Percentiles rank a stretch among this genome's conserved stretches.
Evolutionary conservation across 2,329 filamentous ascomycete species (phyloP).

Genomic region (Ambrosiella cleistominuta): DNA sequence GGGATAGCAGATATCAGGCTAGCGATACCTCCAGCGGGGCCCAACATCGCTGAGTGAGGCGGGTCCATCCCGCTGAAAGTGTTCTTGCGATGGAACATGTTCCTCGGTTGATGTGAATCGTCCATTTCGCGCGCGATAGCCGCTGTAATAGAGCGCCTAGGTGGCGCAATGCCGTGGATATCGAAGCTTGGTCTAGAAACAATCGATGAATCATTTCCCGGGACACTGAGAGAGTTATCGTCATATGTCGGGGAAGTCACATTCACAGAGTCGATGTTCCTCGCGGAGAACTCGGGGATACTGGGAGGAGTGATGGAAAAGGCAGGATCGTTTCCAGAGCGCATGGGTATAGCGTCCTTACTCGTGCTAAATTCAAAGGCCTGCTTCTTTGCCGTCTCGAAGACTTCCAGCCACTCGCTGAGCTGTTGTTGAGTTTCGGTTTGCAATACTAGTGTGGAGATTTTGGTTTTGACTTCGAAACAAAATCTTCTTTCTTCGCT

Average conservation of each 20-base stretch:
- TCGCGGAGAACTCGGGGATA: slow-evolving; percentile 79
- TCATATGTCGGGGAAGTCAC: slow-evolving; percentile 23
- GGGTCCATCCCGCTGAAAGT: slow-evolving; percentile 30
- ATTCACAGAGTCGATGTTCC: slow-evolving; percentile 47
- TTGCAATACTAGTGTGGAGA: slow-evolving; percentile 72
- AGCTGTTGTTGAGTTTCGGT: slow-evolving; percentile 83
- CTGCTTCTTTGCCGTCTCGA: slow-evolving; percentile 84
- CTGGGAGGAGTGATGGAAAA: slow-evolving; percentile 84
- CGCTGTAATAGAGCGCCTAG: slow-evolving; percentile 38
- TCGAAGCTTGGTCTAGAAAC: slow-evolving; percentile 56
- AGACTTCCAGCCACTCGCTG: slow-evolving; percentile 86
- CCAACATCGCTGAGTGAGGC: not conserved
- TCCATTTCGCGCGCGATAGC: slow-evolving; percentile 20
- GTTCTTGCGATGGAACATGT: slow-evolving; percentile 78
- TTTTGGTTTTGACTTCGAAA: slow-evolving; percentile 97
- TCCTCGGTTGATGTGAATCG: slow-evolving; percentile 25
- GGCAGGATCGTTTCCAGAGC: slow-evolving; percentile 47
- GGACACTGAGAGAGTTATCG: slow-evolving; percentile 19
- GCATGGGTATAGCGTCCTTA: slow-evolving; percentile 28
- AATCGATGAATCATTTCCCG: slow-evolving; percentile 26
- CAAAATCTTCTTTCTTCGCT: slow-evolving; percentile 91
- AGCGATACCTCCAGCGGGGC: slow-evolving; percentile 49
- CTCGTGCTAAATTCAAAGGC: slow-evolving; percentile 60
- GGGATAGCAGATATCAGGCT: slow-evolving; percentile 55
- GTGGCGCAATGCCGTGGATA: slow-evolving; percentile 28